Conservation (phyloP, 2,329 filamentous ascomycete genomes). For the Penicillium thymicola region DNA sequence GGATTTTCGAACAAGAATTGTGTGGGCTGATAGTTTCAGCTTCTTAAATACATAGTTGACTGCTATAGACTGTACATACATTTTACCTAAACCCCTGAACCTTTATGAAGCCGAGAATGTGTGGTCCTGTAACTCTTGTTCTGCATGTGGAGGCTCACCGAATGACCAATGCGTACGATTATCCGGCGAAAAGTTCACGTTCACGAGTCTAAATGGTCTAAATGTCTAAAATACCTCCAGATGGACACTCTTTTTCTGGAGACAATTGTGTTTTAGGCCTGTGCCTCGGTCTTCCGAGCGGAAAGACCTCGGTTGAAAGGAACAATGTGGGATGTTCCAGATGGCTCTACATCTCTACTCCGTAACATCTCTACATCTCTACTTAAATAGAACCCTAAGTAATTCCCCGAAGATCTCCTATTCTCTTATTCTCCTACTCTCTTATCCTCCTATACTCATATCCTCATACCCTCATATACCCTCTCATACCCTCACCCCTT, state of each 20-base stretch:
- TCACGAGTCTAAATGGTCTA: not conserved
- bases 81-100: not conserved
- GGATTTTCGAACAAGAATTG: not conserved
- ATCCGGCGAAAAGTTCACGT: not conserved
- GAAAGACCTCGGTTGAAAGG: not conserved
- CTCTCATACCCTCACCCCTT: not conserved
- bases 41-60: not conserved
- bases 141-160: not conserved
- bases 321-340: not conserved
- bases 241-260: not conserved
- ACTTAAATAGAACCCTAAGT: not conserved
- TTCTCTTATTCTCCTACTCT: not conserved
- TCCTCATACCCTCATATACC: not conserved
- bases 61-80: not conserved
- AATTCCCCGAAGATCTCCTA: not conserved
- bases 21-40: not conserved
- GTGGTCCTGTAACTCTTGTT: not conserved
- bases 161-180: not conserved
- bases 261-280: not conserved
- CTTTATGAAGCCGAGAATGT: not conserved
- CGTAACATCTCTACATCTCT: not conserved
- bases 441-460: not conserved
- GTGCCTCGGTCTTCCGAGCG: slow-evolving; percentile 10
- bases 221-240: not conserved
- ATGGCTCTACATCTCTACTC: not conserved